Conservation (phyloP, 345 rosid genomes). For the Diplotaxis tenuifolia region DNA sequence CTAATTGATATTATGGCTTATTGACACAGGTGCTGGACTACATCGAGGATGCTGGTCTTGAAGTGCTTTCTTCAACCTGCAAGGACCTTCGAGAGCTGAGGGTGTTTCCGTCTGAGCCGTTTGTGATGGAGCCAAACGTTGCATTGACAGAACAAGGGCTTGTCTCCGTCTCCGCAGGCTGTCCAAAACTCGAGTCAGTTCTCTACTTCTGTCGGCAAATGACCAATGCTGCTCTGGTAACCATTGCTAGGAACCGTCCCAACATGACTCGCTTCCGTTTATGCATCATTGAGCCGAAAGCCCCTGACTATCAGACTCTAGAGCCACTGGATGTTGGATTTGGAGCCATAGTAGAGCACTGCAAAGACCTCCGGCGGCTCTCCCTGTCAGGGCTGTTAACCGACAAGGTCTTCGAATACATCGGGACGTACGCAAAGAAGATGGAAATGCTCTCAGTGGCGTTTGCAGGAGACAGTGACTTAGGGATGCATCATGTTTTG, state of each 20-base stretch:
- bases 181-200: conserved; percentile 83
- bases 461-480: conserved; percentile 91
- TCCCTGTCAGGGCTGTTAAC: conserved; percentile 95
- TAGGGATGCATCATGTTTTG: conserved; percentile 81
- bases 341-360: conserved; percentile 90
- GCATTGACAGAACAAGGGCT: conserved; percentile 85
- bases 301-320: conserved; percentile 68
- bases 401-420: conserved; percentile 75
- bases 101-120: conserved; percentile 92
- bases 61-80: conserved; percentile 66
- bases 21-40: conserved; percentile 69
- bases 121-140: conserved; percentile 58
- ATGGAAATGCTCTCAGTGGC: conserved; percentile 97
- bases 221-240: conserved; percentile 77
- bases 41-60: conserved; percentile 90
- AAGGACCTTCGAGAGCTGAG: conserved; percentile 81
- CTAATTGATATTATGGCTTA: background rate
- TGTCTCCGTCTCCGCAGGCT: conserved; percentile 73
- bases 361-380: conserved; percentile 80
- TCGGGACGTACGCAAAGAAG: conserved; percentile 79
- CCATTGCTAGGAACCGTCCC: conserved; percentile 83
- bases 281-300: conserved; percentile 78
- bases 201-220: conserved; percentile 88
- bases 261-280: conserved; percentile 86
- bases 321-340: conserved; percentile 91